A percentile compares a stretch with the other conserved stretches of the same genome.
Conservation (phyloP, 2,329 filamentous ascomycete species). For the Leptographium radiaticola region DNA sequence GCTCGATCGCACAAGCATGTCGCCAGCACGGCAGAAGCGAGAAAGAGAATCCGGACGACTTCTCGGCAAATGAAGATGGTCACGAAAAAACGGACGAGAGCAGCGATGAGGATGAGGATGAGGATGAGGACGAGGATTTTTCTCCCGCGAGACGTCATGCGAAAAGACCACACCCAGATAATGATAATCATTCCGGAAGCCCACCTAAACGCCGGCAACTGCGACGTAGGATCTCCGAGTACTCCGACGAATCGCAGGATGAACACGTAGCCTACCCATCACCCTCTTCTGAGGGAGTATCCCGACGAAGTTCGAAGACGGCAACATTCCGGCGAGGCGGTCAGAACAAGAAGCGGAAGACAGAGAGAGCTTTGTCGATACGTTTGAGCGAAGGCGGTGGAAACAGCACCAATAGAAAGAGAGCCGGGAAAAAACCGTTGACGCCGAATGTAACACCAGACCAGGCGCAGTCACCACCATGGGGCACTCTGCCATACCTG, state of each 20-base stretch:
- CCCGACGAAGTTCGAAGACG: neutral
- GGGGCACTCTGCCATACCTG: slow-evolving; percentile 29
- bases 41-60: slow-evolving; percentile 3
- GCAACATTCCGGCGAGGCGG: neutral
- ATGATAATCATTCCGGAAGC: neutral
- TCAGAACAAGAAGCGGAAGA: neutral
- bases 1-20: neutral
- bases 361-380: neutral
- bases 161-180: neutral
- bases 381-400: neutral
- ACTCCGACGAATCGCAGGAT: neutral
- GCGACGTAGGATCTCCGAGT: neutral
- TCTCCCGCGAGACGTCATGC: neutral
- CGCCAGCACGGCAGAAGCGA: slow-evolving; percentile 2
- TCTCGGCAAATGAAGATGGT: neutral
- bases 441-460: neutral
- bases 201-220: neutral
- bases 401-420: neutral
- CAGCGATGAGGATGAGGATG: neutral
- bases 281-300: slow-evolving; percentile 1
- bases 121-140: neutral
- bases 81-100: neutral
- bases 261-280: slow-evolving; percentile 3
- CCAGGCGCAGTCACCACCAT: neutral
- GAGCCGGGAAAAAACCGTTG: neutral